A percentile compares a stretch with the other conserved stretches of the same genome.
Evolutionary conservation across 352 stramenopile species (phyloP).

Genomic region (Phytopythium cucurbitacearum): DNA sequence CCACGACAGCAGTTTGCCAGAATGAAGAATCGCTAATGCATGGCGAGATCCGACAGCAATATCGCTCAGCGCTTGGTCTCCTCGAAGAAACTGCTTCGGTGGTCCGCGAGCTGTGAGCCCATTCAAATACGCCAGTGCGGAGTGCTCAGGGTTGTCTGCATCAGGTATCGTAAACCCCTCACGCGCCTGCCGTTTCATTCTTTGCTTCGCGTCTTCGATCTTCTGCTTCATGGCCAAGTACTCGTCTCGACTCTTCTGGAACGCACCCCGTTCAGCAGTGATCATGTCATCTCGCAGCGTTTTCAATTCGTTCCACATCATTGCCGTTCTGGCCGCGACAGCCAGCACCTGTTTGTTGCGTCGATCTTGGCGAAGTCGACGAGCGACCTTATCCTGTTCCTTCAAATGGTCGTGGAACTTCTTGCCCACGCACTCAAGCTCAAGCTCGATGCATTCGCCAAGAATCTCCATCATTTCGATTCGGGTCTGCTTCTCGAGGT

Average conservation of each 20-base stretch:
- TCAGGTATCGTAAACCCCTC: slow-evolving; percentile 24
- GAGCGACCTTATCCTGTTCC: slow-evolving; percentile 49
- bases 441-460: slow-evolving; percentile 48
- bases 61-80: slow-evolving; percentile 45
- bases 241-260: slow-evolving; percentile 30
- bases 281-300: slow-evolving; percentile 41
- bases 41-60: slow-evolving; percentile 69
- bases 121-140: slow-evolving; percentile 29
- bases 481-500: slow-evolving; percentile 54
- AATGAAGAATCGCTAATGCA: slow-evolving; percentile 56
- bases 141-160: slow-evolving; percentile 1
- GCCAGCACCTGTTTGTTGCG: slow-evolving; percentile 30
- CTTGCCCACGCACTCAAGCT: slow-evolving; percentile 59
- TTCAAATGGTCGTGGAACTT: slow-evolving; percentile 71
- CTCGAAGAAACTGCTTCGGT: slow-evolving; percentile 34
- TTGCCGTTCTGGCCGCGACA: slow-evolving; percentile 26
- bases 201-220: slow-evolving; percentile 46
- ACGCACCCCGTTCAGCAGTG: slow-evolving; percentile 28
- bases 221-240: slow-evolving; percentile 62
- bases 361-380: slow-evolving; percentile 45
- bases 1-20: slow-evolving; percentile 64
- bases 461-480: slow-evolving; percentile 53
- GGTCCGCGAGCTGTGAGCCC: slow-evolving; percentile 51
- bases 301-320: slow-evolving; percentile 47
- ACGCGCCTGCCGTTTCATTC: slow-evolving; percentile 50